Conservation (phyloP, 192 early-diverging fungal species). For the Paraglomus occultum region DNA sequence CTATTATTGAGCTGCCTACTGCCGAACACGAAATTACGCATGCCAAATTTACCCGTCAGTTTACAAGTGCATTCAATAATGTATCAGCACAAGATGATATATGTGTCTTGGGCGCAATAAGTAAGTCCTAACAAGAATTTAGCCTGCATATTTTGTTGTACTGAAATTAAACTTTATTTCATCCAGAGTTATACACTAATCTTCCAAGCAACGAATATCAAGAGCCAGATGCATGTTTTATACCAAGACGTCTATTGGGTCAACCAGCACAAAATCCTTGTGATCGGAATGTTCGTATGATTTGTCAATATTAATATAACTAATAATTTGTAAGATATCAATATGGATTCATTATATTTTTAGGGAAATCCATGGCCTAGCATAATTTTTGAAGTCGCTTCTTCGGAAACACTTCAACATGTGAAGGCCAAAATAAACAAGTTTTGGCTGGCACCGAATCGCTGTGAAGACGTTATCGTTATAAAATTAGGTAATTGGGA, state of each 20-base stretch:
- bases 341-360: conserved; percentile 8
- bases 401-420: conserved; percentile 17
- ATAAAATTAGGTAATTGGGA: conserved; percentile 4
- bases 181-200: conserved; percentile 3
- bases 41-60: too few relatives aligned
- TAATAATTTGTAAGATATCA: too few relatives aligned
- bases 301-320: conserved; percentile 11
- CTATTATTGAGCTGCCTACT: neutral
- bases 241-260: conserved; percentile 1
- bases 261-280: conserved; percentile 17
- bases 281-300: conserved; percentile 11
- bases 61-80: too few relatives aligned
- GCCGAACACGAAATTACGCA: too few relatives aligned
- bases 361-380: neutral
- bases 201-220: neutral
- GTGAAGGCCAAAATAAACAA: conserved; percentile 5
- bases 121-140: too few relatives aligned
- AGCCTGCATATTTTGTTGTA: too few relatives aligned
- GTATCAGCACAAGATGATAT: too few relatives aligned
- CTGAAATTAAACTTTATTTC: conserved; percentile 9
- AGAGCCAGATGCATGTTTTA: conserved; percentile 12
- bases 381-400: too few relatives aligned
- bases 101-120: too few relatives aligned
- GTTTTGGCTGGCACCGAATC: conserved; percentile 7
- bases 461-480: conserved; percentile 2